Base-by-base conservation (phyloP, 2,329 filamentous ascomycete species). In the Cladophialophora bantiana region DNA sequence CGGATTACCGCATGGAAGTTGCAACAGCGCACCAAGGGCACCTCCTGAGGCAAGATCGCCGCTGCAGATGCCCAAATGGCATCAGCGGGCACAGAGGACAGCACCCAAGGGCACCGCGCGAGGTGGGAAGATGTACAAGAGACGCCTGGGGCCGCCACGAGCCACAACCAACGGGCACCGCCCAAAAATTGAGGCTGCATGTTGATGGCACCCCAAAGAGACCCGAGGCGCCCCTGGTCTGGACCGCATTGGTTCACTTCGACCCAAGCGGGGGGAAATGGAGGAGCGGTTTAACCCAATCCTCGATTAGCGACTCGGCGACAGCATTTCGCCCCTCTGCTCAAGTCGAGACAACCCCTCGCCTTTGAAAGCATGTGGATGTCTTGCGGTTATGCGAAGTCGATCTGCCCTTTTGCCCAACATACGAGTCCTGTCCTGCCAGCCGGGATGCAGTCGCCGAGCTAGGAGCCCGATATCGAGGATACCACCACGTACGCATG, bases 161-260 rank as follows among this genome's bases (percentile, higher is more conserved):
- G 59, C 59, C 59, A 59, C 57, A 59, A 52, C 45, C 45, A 50
- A 50, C 45, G 18, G 45, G 45, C 45, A 50, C 45, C 45, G 18
- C 45, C 45, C 45, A 50, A 50, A 50, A 26, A 26, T 50, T 50
- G 45, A 50, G 45, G 45, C 45, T 50, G 59, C 45, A 61, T 34
- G 20, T 32, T 18, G 20, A 32, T n/a, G 34, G 52, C 34, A 26
- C 31, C 52, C 10, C 52, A 34, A 34, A 55, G 26, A 20, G 52
- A 55, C 52, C 52, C 52, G 52, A 34, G 45, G 45, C 5, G 45
- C 5, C 45, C 45, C 18, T 50, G 45, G 45, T 18, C 20, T 50
- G 18, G 45, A 9, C 18, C 45, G 45, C 45, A 50, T 50, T 50
- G 45, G 45, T 50, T 50, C 18, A 18, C 45, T 26, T 50, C 7